Evolutionary conservation across 73 alveolate genomes (phyloP).

Genomic region (Blepharisma stoltei): DNA sequence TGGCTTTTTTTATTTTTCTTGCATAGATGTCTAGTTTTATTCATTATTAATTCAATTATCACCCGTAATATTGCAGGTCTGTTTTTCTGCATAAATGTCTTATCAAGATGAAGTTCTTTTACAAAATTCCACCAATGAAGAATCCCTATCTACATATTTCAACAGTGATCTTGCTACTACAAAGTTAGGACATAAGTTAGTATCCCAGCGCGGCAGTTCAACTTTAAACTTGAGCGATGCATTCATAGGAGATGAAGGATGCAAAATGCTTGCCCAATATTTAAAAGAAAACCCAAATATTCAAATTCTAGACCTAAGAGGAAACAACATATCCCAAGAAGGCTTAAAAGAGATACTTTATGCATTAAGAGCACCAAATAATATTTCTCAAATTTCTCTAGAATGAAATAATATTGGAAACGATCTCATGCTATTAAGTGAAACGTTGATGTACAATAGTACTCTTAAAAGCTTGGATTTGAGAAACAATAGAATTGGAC

Average conservation of each 20-base stretch:
- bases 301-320: slow-evolving; percentile 46
- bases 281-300: slow-evolving; percentile 34
- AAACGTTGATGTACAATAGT: slow-evolving; percentile 37
- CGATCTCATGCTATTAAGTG: slow-evolving; percentile 38
- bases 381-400: slow-evolving; percentile 30
- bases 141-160: not conserved
- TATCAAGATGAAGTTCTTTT: not conserved
- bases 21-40: not conserved
- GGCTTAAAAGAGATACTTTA: slow-evolving; percentile 31
- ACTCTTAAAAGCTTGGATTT: slow-evolving; percentile 38
- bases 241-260: slow-evolving; percentile 47
- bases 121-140: not conserved
- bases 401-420: slow-evolving; percentile 59
- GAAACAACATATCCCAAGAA: slow-evolving; percentile 42
- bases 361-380: slow-evolving; percentile 39
- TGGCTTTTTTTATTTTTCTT: not conserved
- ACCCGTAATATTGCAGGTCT: too few species aligned
- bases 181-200: slow-evolving; percentile 31
- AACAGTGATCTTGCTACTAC: slow-evolving; percentile 1
- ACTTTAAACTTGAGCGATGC: slow-evolving; percentile 44
- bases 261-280: slow-evolving; percentile 28
- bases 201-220: slow-evolving; percentile 28
- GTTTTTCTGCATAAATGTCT: too few species aligned
- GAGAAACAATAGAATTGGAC: slow-evolving; percentile 54
- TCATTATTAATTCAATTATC: too few species aligned